phyloP scores from a whole-genome alignment of 2,329 filamentous ascomycete genomes.

The Nakataea oryzae region DNA sequence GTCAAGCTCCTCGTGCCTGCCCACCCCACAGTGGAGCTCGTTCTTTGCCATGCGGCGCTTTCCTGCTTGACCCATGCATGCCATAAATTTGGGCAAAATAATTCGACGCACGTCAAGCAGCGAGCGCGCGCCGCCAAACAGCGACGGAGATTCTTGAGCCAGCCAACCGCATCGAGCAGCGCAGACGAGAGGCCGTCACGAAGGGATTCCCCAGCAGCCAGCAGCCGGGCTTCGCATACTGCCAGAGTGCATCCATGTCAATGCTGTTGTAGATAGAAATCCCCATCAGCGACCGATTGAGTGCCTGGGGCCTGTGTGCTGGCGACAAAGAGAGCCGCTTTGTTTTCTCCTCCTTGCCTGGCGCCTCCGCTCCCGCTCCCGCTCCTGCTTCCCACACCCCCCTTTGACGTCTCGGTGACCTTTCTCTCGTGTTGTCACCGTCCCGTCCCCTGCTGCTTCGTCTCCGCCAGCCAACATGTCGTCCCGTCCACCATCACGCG shows the following conservation, averaged over 20 bases:
- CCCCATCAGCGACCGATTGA: background rate
- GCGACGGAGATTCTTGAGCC: background rate
- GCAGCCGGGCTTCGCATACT: background rate
- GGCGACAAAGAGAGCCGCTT: background rate
- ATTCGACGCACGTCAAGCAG: background rate
- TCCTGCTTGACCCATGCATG: too few species aligned
- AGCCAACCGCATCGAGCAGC: too few species aligned
- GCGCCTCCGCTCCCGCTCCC: background rate
- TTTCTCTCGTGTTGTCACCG: background rate
- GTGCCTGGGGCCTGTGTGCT: background rate
- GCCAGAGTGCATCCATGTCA: background rate
- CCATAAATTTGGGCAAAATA: background rate
- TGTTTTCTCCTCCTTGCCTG: background rate
- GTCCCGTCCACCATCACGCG: constrained; percentile 64
- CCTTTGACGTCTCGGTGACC: background rate
- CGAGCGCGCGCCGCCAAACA: background rate
- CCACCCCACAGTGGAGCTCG: background rate
- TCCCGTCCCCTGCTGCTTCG: background rate
- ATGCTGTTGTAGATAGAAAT: background rate
- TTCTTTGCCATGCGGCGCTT: too few species aligned
- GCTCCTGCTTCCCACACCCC: too few species aligned
- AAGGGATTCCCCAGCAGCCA: background rate
- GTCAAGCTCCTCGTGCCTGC: background rate
- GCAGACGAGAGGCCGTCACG: background rate
- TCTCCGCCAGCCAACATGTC: constrained; percentile 42